Evolutionary conservation across 805 yeast genomes (phyloP).

Genomic region (Candida qinlingensis): DNA sequence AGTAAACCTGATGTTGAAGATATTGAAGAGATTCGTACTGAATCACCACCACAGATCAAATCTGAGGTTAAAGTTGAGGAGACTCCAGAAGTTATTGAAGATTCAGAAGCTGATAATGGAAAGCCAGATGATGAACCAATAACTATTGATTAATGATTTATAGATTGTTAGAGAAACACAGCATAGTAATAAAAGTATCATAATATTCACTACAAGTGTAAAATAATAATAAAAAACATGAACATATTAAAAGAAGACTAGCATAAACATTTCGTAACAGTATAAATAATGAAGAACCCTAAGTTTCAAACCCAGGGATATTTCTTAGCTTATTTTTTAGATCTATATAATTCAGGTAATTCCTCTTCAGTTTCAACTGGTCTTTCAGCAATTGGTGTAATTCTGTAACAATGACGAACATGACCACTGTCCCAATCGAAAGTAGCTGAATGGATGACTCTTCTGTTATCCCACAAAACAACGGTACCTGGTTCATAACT

Average conservation of each 20-base stretch:
- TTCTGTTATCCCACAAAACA: conserved; percentile 76
- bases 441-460: conserved; percentile 62
- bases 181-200: not conserved
- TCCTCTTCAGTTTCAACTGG: conserved; percentile 50
- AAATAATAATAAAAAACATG: not conserved
- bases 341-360: conserved; percentile 21
- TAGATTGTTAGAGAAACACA: not conserved
- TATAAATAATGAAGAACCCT: not conserved
- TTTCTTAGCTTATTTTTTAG: not conserved
- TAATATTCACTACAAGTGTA: not conserved
- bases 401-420: conserved; percentile 67
- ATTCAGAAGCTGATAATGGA: no score
- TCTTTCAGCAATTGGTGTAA: conserved; percentile 69
- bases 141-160: conserved; percentile 2
- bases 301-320: not conserved
- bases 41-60: not conserved
- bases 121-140: not conserved
- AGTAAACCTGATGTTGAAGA: not conserved
- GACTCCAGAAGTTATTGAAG: not conserved
- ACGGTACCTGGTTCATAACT: conserved; percentile 67
- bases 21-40: not conserved
- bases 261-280: not conserved
- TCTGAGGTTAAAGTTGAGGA: not conserved
- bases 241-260: not conserved
- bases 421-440: conserved; percentile 67